phyloP scores from a whole-genome alignment of 495 filamentous ascomycete species.

The Neurospora sp. region DNA sequence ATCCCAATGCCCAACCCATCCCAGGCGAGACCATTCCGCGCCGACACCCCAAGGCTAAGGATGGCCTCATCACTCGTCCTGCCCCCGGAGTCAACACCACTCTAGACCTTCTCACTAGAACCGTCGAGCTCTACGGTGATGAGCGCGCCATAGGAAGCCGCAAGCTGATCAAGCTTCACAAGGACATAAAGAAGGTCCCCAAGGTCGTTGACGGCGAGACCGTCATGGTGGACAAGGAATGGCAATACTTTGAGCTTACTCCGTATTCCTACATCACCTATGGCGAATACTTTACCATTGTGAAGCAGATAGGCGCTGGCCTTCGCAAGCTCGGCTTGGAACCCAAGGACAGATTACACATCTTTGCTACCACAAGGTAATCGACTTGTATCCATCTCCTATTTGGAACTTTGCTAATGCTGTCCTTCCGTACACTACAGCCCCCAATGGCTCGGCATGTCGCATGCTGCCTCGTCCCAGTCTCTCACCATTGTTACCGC shows the following conservation, averaged over 20 bases:
- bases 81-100: slow-evolving; percentile 44
- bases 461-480: slow-evolving; percentile 71
- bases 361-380: slow-evolving; percentile 52
- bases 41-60: slow-evolving; percentile 42
- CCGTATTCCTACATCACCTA: slow-evolving; percentile 51
- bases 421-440: slow-evolving; percentile 13
- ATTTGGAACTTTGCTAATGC: slow-evolving; percentile 2
- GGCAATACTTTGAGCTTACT: slow-evolving; percentile 57
- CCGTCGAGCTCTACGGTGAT: slow-evolving; percentile 42
- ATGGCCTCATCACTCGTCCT: slow-evolving; percentile 42
- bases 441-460: slow-evolving; percentile 41
- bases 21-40: slow-evolving; percentile 55
- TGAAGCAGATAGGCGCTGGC: slow-evolving; percentile 45
- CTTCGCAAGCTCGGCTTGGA: slow-evolving; percentile 46
- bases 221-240: slow-evolving; percentile 53
- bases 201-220: slow-evolving; percentile 56
- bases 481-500: slow-evolving; percentile 92
- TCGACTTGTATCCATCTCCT: background rate
- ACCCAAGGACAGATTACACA: slow-evolving; percentile 40
- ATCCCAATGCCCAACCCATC: slow-evolving; percentile 35
- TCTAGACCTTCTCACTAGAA: slow-evolving; percentile 47
- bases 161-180: slow-evolving; percentile 47
- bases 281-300: slow-evolving; percentile 46
- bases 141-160: slow-evolving; percentile 49
- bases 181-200: slow-evolving; percentile 55